A percentile compares a stretch with the other conserved stretches of the same genome.
Evolutionary conservation across 768 basidiomycete species (phyloP).

Genomic region (Russula ochroleuca): DNA sequence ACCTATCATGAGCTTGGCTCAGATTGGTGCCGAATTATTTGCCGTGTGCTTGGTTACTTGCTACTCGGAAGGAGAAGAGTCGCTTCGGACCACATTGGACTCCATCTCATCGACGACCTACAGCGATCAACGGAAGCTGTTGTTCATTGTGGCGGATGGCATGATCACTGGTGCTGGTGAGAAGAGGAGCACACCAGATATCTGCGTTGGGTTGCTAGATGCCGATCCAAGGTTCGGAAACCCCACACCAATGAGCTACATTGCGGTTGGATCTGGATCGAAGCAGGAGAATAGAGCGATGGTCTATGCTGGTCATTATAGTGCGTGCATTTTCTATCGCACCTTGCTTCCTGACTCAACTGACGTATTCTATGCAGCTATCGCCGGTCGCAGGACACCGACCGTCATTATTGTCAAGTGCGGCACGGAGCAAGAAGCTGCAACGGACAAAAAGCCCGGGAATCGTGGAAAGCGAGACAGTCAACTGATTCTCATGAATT

Average conservation of each 20-base stretch:
- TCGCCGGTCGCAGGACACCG: constrained; percentile 87
- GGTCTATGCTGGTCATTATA: constrained; percentile 99
- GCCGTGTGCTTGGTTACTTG: constrained; percentile 95
- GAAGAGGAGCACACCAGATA: constrained; percentile 93
- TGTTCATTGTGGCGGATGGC: constrained; percentile 95
- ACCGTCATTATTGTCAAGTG: constrained; percentile 95
- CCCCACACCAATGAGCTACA: constrained; percentile 90
- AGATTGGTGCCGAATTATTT: constrained; percentile 94
- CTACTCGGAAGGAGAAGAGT: constrained; percentile 95
- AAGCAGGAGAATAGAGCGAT: constrained; percentile 93
- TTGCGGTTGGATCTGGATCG: constrained; percentile 82
- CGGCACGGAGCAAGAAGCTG: constrained; percentile 81
- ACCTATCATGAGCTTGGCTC: constrained; percentile 76
- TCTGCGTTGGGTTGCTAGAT: constrained; percentile 87
- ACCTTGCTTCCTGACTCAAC: background rate
- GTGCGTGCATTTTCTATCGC: constrained; percentile 49
- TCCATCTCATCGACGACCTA: constrained; percentile 89
- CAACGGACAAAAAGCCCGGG: constrained; percentile 86
- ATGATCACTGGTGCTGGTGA: constrained; percentile 99
- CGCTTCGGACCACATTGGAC: constrained; percentile 85
- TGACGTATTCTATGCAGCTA: constrained; percentile 42
- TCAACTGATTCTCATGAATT: constrained; percentile 99
- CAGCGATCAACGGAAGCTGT: constrained; percentile 84
- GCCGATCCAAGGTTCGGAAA: constrained; percentile 95
- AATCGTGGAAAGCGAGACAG: constrained; percentile 98